Evolutionary conservation across 345 rosid genomes (phyloP).

Genomic region (Aegle marmelos): DNA sequence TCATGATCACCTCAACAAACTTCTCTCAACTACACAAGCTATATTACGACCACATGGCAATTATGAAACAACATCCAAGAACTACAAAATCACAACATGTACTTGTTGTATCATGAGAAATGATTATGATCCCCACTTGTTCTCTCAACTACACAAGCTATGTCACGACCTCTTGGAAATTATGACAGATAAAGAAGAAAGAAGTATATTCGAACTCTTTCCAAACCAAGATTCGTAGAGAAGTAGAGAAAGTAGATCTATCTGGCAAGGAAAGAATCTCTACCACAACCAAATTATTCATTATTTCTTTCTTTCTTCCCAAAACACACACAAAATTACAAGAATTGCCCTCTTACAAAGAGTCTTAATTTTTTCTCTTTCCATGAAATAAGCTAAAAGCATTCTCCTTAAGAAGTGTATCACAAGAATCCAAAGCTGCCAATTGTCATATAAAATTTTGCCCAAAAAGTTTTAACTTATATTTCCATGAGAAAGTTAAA

Average conservation of each 20-base stretch:
- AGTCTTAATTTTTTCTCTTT: not conserved
- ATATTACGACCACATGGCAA: not conserved
- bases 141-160: not conserved
- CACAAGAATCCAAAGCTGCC: not conserved
- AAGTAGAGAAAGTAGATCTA: not conserved
- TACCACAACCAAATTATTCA: not conserved
- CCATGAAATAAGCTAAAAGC: not conserved
- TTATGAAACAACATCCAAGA: not conserved
- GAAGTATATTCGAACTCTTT: not conserved
- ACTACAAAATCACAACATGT: not conserved
- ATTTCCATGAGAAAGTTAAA: not conserved
- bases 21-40: not conserved
- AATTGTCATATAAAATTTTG: not conserved
- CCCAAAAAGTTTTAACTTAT: not conserved
- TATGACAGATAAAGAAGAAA: not conserved
- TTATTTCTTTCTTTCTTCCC: not conserved
- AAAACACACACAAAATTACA: not conserved
- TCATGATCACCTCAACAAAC: not conserved
- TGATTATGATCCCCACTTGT: not conserved
- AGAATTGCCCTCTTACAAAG: not conserved
- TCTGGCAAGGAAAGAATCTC: not conserved
- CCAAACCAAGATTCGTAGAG: not conserved
- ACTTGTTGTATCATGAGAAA: not conserved
- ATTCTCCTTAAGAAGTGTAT: not conserved
- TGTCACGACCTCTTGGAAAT: not conserved